These are phyloP conservation scores for Dactylorhiza incarnata DNA, from an alignment of 106 monocot genomes.

Conservation along the genomic window DNA sequence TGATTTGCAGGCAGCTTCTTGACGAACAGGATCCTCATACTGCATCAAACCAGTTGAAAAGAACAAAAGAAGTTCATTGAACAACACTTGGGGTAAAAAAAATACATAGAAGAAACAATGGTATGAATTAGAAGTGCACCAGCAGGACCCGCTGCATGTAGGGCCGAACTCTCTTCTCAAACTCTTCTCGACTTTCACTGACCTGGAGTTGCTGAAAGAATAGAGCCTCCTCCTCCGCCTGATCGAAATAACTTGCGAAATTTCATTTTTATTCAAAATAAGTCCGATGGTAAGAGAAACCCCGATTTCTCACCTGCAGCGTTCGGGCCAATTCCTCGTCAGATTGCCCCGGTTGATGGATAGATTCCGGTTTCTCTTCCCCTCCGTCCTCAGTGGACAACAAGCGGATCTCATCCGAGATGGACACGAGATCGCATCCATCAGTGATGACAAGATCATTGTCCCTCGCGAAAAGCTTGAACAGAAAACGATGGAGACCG, in stretches of 20 bases:
- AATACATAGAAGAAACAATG: not conserved
- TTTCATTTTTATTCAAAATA: too few species aligned
- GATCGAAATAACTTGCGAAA: not conserved
- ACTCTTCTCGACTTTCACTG: conserved; percentile 27
- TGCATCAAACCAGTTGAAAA: conserved; percentile 17
- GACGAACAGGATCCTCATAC: conserved; percentile 69
- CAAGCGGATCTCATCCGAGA: conserved; percentile 56
- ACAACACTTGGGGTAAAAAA: not conserved
- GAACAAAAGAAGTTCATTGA: not conserved
- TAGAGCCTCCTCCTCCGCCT: conserved; percentile 89
- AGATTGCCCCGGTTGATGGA: conserved; percentile 19
- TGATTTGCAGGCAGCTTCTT: conserved; percentile 68
- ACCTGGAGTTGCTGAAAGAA: conserved; percentile 44
- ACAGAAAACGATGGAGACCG: not conserved
- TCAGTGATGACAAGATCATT: conserved; percentile 28
- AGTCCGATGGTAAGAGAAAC: too few species aligned
- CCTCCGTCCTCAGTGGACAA: conserved; percentile 38
- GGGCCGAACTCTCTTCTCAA: conserved; percentile 44
- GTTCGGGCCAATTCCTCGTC: conserved; percentile 80
- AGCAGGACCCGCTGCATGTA: conserved; percentile 47
- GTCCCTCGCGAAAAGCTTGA: not conserved
- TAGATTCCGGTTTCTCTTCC: conserved; percentile 4
- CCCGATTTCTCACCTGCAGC: conserved; percentile 42
- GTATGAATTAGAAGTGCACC: conserved; percentile 30
- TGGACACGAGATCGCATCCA: conserved; percentile 44